These are phyloP conservation scores for Lophiotrema nucula DNA, from an alignment of 495 filamentous ascomycete genomes.

Conservation along the genomic window DNA sequence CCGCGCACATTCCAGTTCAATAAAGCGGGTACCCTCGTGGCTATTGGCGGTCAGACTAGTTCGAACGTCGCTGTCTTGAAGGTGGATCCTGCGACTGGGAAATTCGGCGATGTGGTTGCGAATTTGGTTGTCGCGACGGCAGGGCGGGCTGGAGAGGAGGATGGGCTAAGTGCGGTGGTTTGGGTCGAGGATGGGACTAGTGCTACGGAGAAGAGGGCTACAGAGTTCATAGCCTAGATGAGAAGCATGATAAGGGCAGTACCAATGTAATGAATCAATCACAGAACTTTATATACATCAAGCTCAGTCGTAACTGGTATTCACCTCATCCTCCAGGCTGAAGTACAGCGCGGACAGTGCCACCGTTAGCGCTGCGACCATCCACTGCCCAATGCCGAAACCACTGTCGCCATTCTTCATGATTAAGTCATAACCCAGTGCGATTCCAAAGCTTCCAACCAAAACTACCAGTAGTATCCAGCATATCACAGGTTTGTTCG, in stretches of 20 bases:
- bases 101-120: slow-evolving; percentile 53
- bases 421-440: not conserved
- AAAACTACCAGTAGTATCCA: not conserved
- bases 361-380: not conserved
- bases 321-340: not conserved
- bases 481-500: not conserved
- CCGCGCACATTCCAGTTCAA: slow-evolving; percentile 67
- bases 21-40: slow-evolving; percentile 58
- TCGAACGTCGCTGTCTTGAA: slow-evolving; percentile 60
- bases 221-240: no score
- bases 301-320: no score
- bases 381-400: not conserved
- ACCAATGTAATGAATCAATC: no score
- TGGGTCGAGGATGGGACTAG: slow-evolving; percentile 59
- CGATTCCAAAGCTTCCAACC: not conserved
- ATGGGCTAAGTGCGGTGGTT: slow-evolving; percentile 58
- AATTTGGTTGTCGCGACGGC: slow-evolving; percentile 20
- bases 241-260: no score
- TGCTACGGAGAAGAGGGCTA: no score
- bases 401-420: not conserved
- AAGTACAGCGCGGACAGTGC: not conserved
- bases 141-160: slow-evolving; percentile 45
- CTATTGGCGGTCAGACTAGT: slow-evolving; percentile 60
- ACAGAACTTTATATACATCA: no score
- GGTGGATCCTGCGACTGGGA: slow-evolving; percentile 56